A percentile compares a stretch with the other conserved stretches of the same genome.
phyloP scores from a whole-genome alignment of 352 stramenopile species.

The Elongisporangium anandrum region DNA sequence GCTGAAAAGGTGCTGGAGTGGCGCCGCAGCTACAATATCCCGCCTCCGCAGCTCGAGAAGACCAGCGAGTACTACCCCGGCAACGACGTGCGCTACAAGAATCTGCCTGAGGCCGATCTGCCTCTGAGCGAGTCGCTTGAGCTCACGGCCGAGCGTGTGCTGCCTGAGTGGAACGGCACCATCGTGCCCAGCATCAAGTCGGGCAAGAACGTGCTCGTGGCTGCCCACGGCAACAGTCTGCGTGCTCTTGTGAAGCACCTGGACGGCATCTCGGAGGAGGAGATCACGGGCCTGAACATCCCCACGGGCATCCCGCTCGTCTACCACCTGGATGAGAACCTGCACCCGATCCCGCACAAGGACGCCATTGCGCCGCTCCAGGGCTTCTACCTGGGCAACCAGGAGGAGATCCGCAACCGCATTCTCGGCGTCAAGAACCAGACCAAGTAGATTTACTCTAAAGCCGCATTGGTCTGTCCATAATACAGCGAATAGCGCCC shows the following conservation, averaged over 20 bases:
- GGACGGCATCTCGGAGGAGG: slow-evolving; percentile 88
- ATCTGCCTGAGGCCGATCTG: slow-evolving; percentile 81
- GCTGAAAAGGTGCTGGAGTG: slow-evolving; percentile 94
- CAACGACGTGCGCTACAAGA: slow-evolving; percentile 89
- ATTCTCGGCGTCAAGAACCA: slow-evolving; percentile 98
- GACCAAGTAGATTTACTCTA: slow-evolving; percentile 82
- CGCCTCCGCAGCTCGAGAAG: slow-evolving; percentile 91
- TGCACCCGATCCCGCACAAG: slow-evolving; percentile 77
- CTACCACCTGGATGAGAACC: slow-evolving; percentile 86
- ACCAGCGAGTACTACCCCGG: slow-evolving; percentile 90
- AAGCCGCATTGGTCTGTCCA: neutral
- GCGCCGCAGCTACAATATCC: slow-evolving; percentile 97
- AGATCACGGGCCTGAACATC: slow-evolving; percentile 95
- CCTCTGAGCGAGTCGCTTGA: slow-evolving; percentile 93
- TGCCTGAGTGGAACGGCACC: slow-evolving; percentile 88
- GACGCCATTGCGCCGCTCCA: slow-evolving; percentile 84
- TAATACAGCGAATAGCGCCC: neutral
- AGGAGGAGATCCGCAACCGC: slow-evolving; percentile 93
- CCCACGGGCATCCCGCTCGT: slow-evolving; percentile 88
- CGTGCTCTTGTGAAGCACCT: slow-evolving; percentile 93
- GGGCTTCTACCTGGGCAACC: slow-evolving; percentile 90
- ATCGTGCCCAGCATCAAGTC: slow-evolving; percentile 90
- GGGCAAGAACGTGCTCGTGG: slow-evolving; percentile 95
- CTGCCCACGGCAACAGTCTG: slow-evolving; percentile 94
- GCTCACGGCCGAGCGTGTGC: slow-evolving; percentile 90